Evolutionary conservation across 495 filamentous ascomycete species (phyloP), one percentile per base, ranked within the genome.

Genomic region (Penicillium atrosanguineum): DNA sequence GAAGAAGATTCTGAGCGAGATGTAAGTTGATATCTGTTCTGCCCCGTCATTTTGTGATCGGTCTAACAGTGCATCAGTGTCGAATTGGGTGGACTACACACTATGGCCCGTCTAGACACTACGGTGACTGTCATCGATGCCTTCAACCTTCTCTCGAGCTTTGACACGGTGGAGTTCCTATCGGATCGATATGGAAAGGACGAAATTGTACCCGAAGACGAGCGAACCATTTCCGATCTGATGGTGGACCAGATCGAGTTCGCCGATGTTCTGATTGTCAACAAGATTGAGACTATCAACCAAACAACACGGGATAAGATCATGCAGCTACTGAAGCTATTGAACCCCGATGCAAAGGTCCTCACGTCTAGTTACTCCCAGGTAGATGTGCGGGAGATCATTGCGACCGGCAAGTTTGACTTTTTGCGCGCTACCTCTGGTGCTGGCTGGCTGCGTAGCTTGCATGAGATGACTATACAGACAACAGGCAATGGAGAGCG

Each of bases 161-260:
- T 84, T 46, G 73, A 79, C 44, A 83, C 82, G 3, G 62, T 70
- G n/a, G 81, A 84, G 44, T 77, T 83, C 42, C 67, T 83, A 3
- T 78, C 75, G 0, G 75, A 79, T 31, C 76, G 81, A 9, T 73
- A 74, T 46, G 72, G 72, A 0, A 48, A 49, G 6, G 63, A 73
- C 1, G 70, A 67, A 31, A 70, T 78, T 14, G 68, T 76, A 0
- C 66, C 73, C 0, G 82, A 85, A 50, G 82, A 85, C 44, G 80
- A 85, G 34, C 73, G 81, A 4, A 83, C 80, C 1, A 81, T 83
- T 40, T 82, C 80, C 12, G 79, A 85, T 47, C 72, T 83, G 2
- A 79, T 83, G 68, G 79, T 83, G 0, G 82, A 85, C 49, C 82
- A 85, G 54, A 81, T 85, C 41, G 82, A 85, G 59, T 85, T 85